Conservation (phyloP, 2,329 filamentous ascomycete genomes). For the Fusarium coicis region DNA sequence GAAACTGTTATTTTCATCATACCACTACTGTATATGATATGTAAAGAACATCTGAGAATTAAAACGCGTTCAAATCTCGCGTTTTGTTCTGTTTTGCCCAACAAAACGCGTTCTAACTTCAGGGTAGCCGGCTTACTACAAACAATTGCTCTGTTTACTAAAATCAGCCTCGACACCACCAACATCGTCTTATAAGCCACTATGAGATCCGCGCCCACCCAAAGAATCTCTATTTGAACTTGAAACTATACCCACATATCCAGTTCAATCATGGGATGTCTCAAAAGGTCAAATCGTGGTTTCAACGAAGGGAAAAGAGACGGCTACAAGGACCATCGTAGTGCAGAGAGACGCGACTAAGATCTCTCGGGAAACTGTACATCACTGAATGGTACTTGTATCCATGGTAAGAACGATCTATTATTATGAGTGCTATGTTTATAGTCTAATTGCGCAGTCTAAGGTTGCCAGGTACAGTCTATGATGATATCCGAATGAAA, state of each 20-base stretch:
- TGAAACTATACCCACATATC: background rate
- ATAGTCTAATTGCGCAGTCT: background rate
- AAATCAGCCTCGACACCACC: background rate
- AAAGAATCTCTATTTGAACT: background rate
- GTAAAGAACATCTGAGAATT: accelerated
- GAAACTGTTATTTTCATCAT: no score
- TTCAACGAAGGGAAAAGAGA: background rate
- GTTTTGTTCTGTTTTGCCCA: background rate
- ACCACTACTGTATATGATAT: accelerated
- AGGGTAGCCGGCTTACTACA: background rate
- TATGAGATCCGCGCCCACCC: accelerated
- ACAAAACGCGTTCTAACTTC: background rate
- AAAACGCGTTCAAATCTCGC: no score
- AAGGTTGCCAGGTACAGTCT: background rate
- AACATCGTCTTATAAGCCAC: background rate
- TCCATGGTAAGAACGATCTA: background rate
- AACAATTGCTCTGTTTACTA: accelerated
- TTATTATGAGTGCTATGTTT: background rate
- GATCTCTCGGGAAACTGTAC: no score
- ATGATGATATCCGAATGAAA: background rate
- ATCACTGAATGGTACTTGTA: background rate
- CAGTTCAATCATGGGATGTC: accelerated
- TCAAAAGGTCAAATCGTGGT: no score
- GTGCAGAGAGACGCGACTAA: background rate
- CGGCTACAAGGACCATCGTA: background rate